A percentile compares a stretch with the other conserved stretches of the same genome.
phyloP scores from a whole-genome alignment of 2,329 filamentous ascomycete species.

The Grosmannia serpens region DNA sequence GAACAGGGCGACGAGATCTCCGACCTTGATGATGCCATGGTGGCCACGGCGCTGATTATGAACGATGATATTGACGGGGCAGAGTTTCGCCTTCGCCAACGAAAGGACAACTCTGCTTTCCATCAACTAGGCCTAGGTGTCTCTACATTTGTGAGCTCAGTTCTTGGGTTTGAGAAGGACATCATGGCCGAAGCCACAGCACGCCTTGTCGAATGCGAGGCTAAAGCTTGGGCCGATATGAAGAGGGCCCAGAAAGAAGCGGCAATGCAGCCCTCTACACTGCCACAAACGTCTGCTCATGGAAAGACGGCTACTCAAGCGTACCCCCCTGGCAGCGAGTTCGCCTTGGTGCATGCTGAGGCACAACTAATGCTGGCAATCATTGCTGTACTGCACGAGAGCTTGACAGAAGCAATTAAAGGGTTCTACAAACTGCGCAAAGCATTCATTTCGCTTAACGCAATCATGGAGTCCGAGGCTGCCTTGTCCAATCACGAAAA shows the following conservation, averaged over 20 bases:
- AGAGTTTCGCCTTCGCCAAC: constrained; percentile 60
- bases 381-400: constrained; percentile 83
- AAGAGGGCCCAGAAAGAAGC: constrained; percentile 57
- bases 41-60: constrained; percentile 62
- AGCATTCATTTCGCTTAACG: constrained; percentile 72
- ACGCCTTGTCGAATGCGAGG: constrained; percentile 64
- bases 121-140: constrained; percentile 76
- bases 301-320: constrained; percentile 31
- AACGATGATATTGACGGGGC: constrained; percentile 84
- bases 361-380: constrained; percentile 83
- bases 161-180: constrained; percentile 84
- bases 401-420: constrained; percentile 77
- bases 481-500: constrained; percentile 11
- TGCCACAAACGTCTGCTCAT: not conserved
- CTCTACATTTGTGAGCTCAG: constrained; percentile 72
- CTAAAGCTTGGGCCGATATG: constrained; percentile 62
- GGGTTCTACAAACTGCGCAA: constrained; percentile 90
- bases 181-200: constrained; percentile 74
- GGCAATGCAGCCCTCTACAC: not conserved
- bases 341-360: constrained; percentile 71
- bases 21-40: constrained; percentile 49
- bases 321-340: constrained; percentile 79
- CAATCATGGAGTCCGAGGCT: constrained; percentile 64
- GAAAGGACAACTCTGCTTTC: constrained; percentile 68
- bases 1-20: constrained; percentile 30